phyloP scores from a whole-genome alignment of 495 filamentous ascomycete genomes.

The Opeltia flavorubescens region DNA sequence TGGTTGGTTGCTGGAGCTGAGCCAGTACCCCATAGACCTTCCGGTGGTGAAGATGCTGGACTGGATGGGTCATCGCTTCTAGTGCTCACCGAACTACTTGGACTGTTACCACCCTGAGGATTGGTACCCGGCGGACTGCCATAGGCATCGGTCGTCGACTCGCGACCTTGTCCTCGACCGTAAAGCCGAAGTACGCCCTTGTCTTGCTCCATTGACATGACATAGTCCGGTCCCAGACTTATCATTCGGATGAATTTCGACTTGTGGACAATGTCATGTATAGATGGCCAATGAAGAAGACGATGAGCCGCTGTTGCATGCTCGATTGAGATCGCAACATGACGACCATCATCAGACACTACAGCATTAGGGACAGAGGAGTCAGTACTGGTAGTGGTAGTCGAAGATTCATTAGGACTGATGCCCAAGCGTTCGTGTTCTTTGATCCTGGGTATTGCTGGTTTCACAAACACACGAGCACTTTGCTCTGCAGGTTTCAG shows the following conservation, averaged over 20 bases:
- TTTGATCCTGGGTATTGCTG: slow-evolving; percentile 22
- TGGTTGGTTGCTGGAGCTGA: slow-evolving; percentile 12
- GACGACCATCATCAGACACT: background rate
- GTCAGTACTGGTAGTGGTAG: background rate
- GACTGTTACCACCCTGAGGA: slow-evolving; percentile 22
- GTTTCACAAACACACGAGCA: background rate
- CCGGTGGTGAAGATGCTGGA: slow-evolving; percentile 16
- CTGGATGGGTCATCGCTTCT: slow-evolving; percentile 20
- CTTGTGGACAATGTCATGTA: slow-evolving; percentile 37
- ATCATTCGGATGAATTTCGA: slow-evolving; percentile 24
- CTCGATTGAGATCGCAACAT: slow-evolving; percentile 44
- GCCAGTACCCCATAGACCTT: slow-evolving; percentile 24
- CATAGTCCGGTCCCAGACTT: slow-evolving; percentile 42
- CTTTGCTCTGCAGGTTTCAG: background rate
- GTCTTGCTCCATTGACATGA: slow-evolving; percentile 61
- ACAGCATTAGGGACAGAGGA: background rate
- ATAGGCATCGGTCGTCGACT: slow-evolving; percentile 16
- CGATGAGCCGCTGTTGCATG: slow-evolving; percentile 74
- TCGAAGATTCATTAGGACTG: background rate
- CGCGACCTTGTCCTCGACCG: slow-evolving; percentile 62
- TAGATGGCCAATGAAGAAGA: slow-evolving; percentile 56
- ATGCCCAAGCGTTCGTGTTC: slow-evolving; percentile 30
- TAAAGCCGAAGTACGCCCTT: slow-evolving; percentile 64
- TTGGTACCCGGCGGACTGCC: slow-evolving; percentile 7
- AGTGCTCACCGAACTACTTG: slow-evolving; percentile 14